phyloP scores from a whole-genome alignment of 352 stramenopile species.

The Peronospora destructor region DNA sequence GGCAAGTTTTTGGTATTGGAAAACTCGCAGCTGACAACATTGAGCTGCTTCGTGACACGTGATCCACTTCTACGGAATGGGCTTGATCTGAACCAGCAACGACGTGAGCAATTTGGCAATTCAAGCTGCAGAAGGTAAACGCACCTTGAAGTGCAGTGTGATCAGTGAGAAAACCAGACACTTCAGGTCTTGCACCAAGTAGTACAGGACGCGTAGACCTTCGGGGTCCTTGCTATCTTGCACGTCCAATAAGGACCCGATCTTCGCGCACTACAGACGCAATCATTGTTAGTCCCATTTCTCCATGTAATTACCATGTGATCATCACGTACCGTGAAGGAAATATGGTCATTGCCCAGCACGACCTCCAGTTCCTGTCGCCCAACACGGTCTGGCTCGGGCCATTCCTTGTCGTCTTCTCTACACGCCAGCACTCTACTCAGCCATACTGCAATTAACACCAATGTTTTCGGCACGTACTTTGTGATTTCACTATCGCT shows the following conservation, averaged over 20 bases:
- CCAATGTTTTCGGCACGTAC: conserved; percentile 24
- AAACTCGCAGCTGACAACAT: conserved; percentile 1
- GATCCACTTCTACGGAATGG: conserved; percentile 72
- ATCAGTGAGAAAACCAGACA: conserved; percentile 96
- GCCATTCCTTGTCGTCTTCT: conserved; percentile 95
- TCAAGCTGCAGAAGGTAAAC: conserved; percentile 6
- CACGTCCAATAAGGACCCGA: conserved; percentile 92
- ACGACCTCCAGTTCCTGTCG: conserved; percentile 95
- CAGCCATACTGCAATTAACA: background rate
- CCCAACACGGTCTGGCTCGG: conserved; percentile 88
- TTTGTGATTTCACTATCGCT: conserved; percentile 88
- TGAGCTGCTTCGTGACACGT: conserved; percentile 9
- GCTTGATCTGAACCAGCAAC: conserved; percentile 80
- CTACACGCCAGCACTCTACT: conserved; percentile 23
- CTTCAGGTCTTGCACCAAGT: conserved; percentile 96
- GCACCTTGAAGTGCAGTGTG: conserved; percentile 93
- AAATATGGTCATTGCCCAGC: conserved; percentile 93
- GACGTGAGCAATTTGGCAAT: background rate
- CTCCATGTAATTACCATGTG: background rate
- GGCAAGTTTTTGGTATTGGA: too few relatives aligned
- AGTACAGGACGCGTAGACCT: conserved; percentile 92
- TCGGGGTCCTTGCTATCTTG: conserved; percentile 94
- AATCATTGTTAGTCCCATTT: conserved; percentile 2
- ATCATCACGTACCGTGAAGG: conserved; percentile 82
- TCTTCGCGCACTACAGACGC: conserved; percentile 87